Evolutionary conservation across 2,329 filamentous ascomycete genomes (phyloP), one percentile per base, ranked within the genome.

Genomic region (Pestalotiopsis sp.): DNA sequence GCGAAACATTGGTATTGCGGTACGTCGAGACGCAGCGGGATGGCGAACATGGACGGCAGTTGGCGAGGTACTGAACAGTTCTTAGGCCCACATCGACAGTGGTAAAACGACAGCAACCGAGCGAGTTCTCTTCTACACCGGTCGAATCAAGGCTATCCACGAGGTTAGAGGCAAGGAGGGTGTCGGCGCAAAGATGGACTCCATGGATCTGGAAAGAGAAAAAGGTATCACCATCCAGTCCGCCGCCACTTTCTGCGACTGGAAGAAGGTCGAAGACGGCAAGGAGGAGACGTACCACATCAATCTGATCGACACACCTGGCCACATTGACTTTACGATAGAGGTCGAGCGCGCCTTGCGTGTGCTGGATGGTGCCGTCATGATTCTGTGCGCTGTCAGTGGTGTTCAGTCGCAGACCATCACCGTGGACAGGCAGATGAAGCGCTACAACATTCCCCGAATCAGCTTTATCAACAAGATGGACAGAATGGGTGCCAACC

Each of bases 191-290:
- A 99, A 99, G 86, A 99, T 99, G 96, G 96, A 99, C 85, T 98
- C 95, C 31, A 99, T 99, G 96, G 96, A 99, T 75, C 86, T 99
- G 74, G 96, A 99, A 84, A 89, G 96, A 82, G 96, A 98, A 81
- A 97, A 98, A 85, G 96, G 96, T 76, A 99, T 99, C 80, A 99
- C 96, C 69, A 99, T 99, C 77, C 95, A 99, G 82, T 98, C 95
- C 74, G 96, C 96, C 12, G 96, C 96, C 27, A 99, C 96, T 0
- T 99, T 97, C 81, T 97, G 94, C 81, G 95, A 99, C 83, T 99
- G 96, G 96, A 84, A 92, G 73, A 98, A 97, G 85, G 91, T 89
- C 81, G 91, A 93, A 76, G 84, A 95, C 72, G 93, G 92, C 73
- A 89, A 93, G 78, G 94, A 98, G 66, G 91, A 97, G 81, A 94